phyloP scores from a whole-genome alignment of 306 rosid species.

The Ormosia semicastrata region DNA sequence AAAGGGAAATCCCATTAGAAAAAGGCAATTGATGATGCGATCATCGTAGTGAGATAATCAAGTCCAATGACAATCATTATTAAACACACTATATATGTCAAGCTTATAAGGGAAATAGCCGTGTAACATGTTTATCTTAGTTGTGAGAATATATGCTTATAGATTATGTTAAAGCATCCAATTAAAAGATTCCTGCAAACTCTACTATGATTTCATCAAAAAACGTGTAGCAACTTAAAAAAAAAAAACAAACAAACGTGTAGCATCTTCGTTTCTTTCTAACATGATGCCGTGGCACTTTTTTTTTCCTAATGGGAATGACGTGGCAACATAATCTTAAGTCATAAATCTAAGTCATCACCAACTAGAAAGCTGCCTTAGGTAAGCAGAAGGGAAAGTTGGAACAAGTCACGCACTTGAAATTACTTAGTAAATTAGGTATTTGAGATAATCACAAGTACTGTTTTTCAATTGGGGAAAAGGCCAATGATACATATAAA shows the following conservation, averaged over 20 bases:
- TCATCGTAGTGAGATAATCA: constrained; percentile 31
- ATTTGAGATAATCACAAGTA: constrained; percentile 39
- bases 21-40: constrained; percentile 10
- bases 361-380: constrained; percentile 33
- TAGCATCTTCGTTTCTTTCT: constrained; percentile 19
- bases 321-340: constrained; percentile 45
- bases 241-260: constrained; percentile 25
- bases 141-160: neutral
- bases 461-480: constrained; percentile 3
- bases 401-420: constrained; percentile 35
- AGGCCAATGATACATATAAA: constrained; percentile 25
- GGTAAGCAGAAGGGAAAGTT: constrained; percentile 36
- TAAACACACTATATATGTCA: constrained; percentile 9
- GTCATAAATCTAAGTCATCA: constrained; percentile 38
- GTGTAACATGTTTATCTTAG: constrained; percentile 22
- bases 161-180: constrained; percentile 25
- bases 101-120: constrained; percentile 4
- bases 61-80: constrained; percentile 13
- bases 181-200: constrained; percentile 27
- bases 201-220: constrained; percentile 26
- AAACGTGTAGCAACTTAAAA: constrained; percentile 34
- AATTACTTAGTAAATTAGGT: neutral
- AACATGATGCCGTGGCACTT: constrained; percentile 26
- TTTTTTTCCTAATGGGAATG: constrained; percentile 2
- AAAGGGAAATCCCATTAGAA: constrained; percentile 32